Percentiles rank a stretch among this genome's conserved stretches.
phyloP scores from a whole-genome alignment of 768 basidiomycete genomes.

The Tremella mesenterica region DNA sequence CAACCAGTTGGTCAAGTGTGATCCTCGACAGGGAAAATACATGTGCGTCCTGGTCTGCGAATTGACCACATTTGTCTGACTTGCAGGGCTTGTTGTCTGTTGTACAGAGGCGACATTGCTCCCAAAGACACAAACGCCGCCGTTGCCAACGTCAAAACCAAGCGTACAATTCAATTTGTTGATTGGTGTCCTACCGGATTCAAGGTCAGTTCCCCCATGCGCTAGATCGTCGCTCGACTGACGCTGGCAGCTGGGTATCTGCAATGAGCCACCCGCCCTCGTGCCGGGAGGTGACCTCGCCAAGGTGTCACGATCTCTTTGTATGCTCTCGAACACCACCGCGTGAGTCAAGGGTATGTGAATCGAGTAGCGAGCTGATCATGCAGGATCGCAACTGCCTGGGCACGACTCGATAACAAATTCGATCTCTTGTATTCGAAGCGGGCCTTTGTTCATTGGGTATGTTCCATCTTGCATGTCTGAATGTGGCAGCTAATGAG shows the following conservation, averaged over 20 bases:
- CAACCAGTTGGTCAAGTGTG: conserved; percentile 95
- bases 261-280: conserved; percentile 85
- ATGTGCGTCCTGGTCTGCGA: conserved; percentile 47
- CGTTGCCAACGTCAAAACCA: conserved; percentile 89
- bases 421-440: conserved; percentile 96
- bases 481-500: conserved; percentile 52
- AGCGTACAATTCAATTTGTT: conserved; percentile 94
- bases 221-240: conserved; percentile 3
- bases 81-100: conserved; percentile 62
- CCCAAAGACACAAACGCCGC: conserved; percentile 93
- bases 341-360: conserved; percentile 12
- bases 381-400: conserved; percentile 83
- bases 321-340: conserved; percentile 80
- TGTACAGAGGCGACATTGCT: conserved; percentile 94
- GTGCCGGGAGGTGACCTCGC: conserved; percentile 94
- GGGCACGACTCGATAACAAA: conserved; percentile 91
- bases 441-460: conserved; percentile 48
- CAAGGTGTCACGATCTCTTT: conserved; percentile 83
- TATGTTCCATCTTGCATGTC: conserved; percentile 15
- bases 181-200: conserved; percentile 88
- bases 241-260: conserved; percentile 70
- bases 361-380: background rate
- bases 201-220: conserved; percentile 51
- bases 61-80: conserved; percentile 3
- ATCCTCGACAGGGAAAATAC: conserved; percentile 97